Conservation (phyloP, 257 asterid species). For the Solanum ahanhuiri region DNA sequence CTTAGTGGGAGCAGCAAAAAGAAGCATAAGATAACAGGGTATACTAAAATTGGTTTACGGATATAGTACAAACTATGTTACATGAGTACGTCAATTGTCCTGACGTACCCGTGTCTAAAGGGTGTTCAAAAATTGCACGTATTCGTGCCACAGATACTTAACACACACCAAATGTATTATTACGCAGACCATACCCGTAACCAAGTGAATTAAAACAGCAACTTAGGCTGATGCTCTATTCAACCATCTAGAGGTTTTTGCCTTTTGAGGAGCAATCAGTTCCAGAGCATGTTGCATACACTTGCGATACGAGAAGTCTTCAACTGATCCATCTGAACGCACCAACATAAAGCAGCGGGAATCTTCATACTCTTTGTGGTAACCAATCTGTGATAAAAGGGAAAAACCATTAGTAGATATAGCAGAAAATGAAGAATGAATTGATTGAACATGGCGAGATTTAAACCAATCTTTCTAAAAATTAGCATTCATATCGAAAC, state of each 20-base stretch:
- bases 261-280: conserved; percentile 39
- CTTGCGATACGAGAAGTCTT: conserved; percentile 83
- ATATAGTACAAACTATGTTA: not conserved
- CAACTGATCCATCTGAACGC: conserved; percentile 67
- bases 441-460: not conserved
- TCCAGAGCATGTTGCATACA: conserved; percentile 51
- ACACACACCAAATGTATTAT: not conserved
- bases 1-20: conserved; percentile 96
- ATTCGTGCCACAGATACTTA: not conserved
- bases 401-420: not conserved
- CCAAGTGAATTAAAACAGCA: not conserved
- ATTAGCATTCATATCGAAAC: not conserved
- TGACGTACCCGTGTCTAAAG: not conserved
- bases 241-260: conserved; percentile 25
- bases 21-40: conserved; percentile 71
- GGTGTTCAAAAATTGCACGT: not conserved
- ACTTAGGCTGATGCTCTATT: not conserved
- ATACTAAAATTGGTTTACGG: conserved; percentile 19
- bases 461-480: not conserved
- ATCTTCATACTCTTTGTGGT: conserved; percentile 46
- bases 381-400: conserved; percentile 50
- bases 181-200: not conserved
- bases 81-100: not conserved
- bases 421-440: not conserved
- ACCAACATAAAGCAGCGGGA: conserved; percentile 67